A percentile compares a stretch with the other conserved stretches of the same genome.
Conservation (phyloP, 768 basidiomycete species). For the Scleroderma citrinum region DNA sequence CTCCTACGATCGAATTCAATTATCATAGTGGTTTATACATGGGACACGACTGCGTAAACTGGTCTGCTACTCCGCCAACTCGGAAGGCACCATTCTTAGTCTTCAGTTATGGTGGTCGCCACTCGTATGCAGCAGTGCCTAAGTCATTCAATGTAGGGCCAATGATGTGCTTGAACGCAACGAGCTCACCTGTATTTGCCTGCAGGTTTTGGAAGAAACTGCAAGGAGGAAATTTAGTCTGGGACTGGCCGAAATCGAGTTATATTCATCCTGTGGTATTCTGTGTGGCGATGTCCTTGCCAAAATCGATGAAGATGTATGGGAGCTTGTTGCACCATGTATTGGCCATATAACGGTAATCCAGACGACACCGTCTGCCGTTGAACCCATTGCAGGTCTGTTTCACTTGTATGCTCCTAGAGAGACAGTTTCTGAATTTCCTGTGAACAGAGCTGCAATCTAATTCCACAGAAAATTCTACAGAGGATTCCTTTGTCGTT, state of each 20-base stretch:
- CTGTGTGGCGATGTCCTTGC: neutral
- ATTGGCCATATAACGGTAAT: neutral
- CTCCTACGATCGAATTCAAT: too few species aligned
- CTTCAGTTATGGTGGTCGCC: neutral
- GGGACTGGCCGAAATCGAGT: neutral
- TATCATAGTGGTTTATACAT: neutral
- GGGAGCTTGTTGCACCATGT: neutral
- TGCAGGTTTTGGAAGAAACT: neutral
- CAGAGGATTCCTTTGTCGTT: too few species aligned
- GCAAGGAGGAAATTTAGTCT: neutral
- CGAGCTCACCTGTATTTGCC: neutral
- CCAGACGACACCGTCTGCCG: neutral
- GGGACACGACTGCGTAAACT: neutral
- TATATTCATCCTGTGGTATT: neutral
- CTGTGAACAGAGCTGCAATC: neutral
- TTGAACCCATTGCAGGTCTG: neutral
- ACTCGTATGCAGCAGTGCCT: neutral
- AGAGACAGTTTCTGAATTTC: neutral
- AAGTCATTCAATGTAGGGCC: neutral
- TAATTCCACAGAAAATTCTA: too few species aligned
- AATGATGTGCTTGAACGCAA: neutral
- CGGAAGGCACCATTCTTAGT: neutral
- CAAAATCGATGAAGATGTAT: neutral
- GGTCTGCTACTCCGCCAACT: neutral
- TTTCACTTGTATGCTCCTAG: neutral